Conservation (phyloP, 164 flowering plant species). For the Litsea cubeba region DNA sequence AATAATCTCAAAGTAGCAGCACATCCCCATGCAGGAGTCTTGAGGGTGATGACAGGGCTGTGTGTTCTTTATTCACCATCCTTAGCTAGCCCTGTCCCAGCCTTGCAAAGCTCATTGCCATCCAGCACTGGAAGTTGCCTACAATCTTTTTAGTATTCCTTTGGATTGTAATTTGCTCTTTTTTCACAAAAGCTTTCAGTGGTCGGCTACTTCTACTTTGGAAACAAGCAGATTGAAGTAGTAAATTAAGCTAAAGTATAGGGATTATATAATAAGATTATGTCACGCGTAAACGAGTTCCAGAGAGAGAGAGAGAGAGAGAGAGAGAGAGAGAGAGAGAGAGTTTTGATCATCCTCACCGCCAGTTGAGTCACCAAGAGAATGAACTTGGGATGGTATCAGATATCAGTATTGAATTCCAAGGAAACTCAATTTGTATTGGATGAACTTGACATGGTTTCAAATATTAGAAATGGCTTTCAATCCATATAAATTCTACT, state of each 20-base stretch:
- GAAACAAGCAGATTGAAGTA: neutral
- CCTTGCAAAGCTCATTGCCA: neutral
- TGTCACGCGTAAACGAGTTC: slow-evolving; percentile 38
- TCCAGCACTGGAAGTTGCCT: neutral
- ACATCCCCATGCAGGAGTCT: slow-evolving; percentile 13
- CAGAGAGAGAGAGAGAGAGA: neutral
- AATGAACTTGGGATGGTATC: too few species aligned
- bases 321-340: too few species aligned
- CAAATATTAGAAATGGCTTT: too few species aligned
- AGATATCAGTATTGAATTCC: too few species aligned
- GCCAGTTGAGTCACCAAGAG: neutral
- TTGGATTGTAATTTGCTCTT: neutral
- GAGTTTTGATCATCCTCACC: neutral
- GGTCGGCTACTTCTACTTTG: neutral
- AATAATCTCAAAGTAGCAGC: neutral
- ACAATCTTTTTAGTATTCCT: neutral
- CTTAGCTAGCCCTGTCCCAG: neutral
- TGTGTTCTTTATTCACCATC: neutral
- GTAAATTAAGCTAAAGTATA: slow-evolving; percentile 23
- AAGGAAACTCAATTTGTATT: too few species aligned
- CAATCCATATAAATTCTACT: too few species aligned
- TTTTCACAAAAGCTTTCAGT: neutral
- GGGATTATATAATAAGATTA: slow-evolving; percentile 21
- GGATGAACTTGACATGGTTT: too few species aligned
- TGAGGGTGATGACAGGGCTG: slow-evolving; percentile 6